Evolutionary conservation across 768 basidiomycete species (phyloP), one percentile per base, ranked within the genome.

Genomic region (Mrakia blollopis): DNA sequence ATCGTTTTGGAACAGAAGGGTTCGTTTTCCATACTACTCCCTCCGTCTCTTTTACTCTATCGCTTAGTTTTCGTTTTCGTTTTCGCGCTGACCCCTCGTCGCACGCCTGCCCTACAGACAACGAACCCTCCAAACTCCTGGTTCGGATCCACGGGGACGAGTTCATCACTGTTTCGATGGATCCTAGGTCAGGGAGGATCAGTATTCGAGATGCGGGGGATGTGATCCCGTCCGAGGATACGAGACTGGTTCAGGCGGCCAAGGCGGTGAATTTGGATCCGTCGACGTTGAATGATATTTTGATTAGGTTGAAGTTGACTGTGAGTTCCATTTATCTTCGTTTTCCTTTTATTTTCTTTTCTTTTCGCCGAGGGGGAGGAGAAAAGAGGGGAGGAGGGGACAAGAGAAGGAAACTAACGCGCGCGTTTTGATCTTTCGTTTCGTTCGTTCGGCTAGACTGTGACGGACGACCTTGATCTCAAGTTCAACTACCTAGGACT

Each of bases 401-500:
- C 57, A 32, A 11, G 13, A 9, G 21, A 32, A 28, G 23, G 11
- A 2, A n/a, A 35, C 41, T 72, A 30, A 75, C 63, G 25, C 9
- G 41, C 37, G 0, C 39, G 9, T 18, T 68, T 25, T 41, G 39
- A 6, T 41, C 39, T 13, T n/a, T n/a, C n/a, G n/a, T n/a, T n/a
- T 44, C 11, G 44, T 44, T 44, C 44, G 44, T 61, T 5, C 73
- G 63, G 44, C 54, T 28, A 95, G 94, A 92, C 92, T 8, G 92
- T 94, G 78, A 86, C 88, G 61, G 92, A 93, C 74, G 86, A 91
- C 23, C 88, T 90, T 14, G 92, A 94, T 82, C 91, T 92, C 82
- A 94, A 93, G 81, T 91, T n/a, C 88, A 86, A 78, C 91, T 80
- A 92, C 80, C 87, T 95, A 14, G 94, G 94, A n/a, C 83, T 94